Evolutionary conservation across 495 filamentous ascomycete genomes (phyloP), one percentile per base, ranked within the genome.

Genomic region (Astrothelium macrocarpum): DNA sequence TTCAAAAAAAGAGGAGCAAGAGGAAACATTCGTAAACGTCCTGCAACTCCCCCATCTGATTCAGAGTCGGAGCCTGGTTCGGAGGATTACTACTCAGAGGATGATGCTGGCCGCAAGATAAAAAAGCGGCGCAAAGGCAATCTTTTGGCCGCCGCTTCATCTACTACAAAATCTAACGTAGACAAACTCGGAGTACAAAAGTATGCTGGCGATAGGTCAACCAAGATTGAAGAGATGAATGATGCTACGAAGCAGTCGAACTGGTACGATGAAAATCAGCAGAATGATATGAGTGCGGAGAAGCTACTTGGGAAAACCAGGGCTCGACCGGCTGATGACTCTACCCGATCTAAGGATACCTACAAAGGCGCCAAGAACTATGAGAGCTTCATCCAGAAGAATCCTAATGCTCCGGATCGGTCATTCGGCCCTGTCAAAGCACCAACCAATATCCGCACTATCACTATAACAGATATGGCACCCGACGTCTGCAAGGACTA

Each of bases 401-500:
- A 91, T 66, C 85, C 91, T n/a, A 80, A 94, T 71, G 89, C 89
- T 23, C 86, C 88, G 0, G 20, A 36, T 9, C 53, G 36, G 28
- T 29, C 34, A 23, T 86, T 95, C 16, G 94, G 95, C 1, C 95
- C 94, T 0, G 80, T 95, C 43, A 95, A 95, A 70, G 89, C 91
- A 20, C 81, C 92, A 2, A 90, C 90, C 0, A 97, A 97, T 69
- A 86, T 97, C 45, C 85, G 94, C 32, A 96, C 89, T 1, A 87
- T 95, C 61, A 97, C 91, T 0, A 83, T 91, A 18, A 96, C 85
- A 39, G 94, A 97, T 70, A 96, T 89, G 74, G 87, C 90, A 31
- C 93, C 95, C 0, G 93, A 97, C 70, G 90, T 95, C 16, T 97
- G 94, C 73, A 97, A 97, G 74, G 94, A 97, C 73, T 95, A 90